Conservation (phyloP, 768 basidiomycete genomes). For the Pulveroboletus frians region DNA sequence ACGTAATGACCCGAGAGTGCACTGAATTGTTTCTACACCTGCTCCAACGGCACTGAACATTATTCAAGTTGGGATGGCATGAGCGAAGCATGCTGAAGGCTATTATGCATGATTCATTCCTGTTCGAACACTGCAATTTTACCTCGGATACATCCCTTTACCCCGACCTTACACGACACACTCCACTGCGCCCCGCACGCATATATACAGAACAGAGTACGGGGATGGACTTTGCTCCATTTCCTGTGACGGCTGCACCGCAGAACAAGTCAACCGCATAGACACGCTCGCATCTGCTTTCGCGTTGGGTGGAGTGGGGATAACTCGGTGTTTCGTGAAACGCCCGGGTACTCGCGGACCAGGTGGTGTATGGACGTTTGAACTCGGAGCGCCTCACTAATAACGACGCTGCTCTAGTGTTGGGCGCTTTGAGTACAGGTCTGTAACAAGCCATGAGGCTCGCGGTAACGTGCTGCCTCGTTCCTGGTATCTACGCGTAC, state of each 20-base stretch:
- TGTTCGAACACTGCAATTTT: too few relatives aligned
- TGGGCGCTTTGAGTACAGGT: too few relatives aligned
- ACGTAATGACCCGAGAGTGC: conserved; percentile 2
- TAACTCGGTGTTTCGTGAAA: neutral
- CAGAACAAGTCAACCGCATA: neutral
- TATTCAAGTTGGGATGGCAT: too few relatives aligned
- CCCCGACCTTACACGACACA: too few relatives aligned
- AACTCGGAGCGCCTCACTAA: neutral
- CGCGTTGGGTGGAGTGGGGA: neutral
- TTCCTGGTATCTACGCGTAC: conserved; percentile 12
- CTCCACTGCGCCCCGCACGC: too few relatives aligned
- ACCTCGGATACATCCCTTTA: too few relatives aligned
- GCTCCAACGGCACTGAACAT: neutral
- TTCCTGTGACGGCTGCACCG: too few relatives aligned
- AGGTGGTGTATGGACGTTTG: too few relatives aligned
- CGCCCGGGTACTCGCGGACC: neutral
- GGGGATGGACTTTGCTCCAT: too few relatives aligned
- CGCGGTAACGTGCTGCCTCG: neutral
- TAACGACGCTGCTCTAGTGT: too few relatives aligned
- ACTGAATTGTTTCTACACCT: neutral
- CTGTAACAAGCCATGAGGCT: conserved; percentile 1
- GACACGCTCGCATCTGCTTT: neutral
- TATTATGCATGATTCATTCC: neutral
- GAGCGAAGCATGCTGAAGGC: neutral
- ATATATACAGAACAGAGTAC: too few relatives aligned